Evolutionary conservation across 352 stramenopile genomes (phyloP), one percentile per base, ranked within the genome.

Genomic region (Aphanomyces stellatus): DNA sequence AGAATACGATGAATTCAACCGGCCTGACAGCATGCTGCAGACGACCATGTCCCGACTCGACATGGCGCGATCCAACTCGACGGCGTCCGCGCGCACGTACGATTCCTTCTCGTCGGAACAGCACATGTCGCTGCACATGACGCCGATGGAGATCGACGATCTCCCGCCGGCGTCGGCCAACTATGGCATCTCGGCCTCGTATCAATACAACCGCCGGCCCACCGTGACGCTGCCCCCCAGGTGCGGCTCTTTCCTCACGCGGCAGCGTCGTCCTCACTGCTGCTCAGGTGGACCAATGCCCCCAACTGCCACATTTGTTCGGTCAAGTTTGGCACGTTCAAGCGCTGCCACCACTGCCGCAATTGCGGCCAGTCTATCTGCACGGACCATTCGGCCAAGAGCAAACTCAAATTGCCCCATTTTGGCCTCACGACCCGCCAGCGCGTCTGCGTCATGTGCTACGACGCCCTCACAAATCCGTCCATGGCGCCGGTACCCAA

Each of bases 281-380:
- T n/a, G n/a, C n/a, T n/a, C n/a, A 67, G 60, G 13, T 95, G 86
- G 86, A 90, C 79, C 69, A 95, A 90, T 62, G 84, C 82, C 3
- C 77, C 76, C 1, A 93, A 84, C 51, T 95, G 86, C 71, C 82
- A 88, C 66, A 92, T 95, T 55, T 95, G 86, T 68, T 83, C 81
- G 43, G 80, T 81, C 40, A 95, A 91, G 64, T 95, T 90, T 62
- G 74, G 71, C 41, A 72, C 62, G 10, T 90, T 91, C 69, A 89
- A 87, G 72, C 93, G 92, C 72, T 82, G 86, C 22, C 86, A 95
- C 71, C 86, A 95, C 71, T 95, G 86, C 65, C 82, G 86, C 33
- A 95, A 95, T 69, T 95, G 86, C 48, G 86, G 86, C 0, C 82
- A 92, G 71, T 91, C 86, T 7, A 90, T 95, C 62, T 95, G 86